These are phyloP conservation scores for Suillus ampliporus DNA, from an alignment of 768 basidiomycete genomes.

Conservation along the genomic window DNA sequence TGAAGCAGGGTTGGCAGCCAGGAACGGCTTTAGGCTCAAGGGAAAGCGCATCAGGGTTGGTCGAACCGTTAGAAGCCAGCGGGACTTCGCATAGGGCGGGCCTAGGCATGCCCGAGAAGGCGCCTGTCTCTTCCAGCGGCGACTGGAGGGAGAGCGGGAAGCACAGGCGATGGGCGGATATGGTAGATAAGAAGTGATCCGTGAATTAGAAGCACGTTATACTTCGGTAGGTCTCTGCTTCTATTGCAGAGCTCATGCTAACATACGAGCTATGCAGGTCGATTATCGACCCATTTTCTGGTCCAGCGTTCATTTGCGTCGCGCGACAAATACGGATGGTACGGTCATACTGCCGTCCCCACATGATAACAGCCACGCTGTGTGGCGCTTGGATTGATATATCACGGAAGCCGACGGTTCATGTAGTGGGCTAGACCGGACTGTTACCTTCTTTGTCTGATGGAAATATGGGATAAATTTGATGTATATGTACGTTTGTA, in stretches of 20 bases:
- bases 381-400: not conserved
- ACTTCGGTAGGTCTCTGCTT: not conserved
- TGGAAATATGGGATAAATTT: conserved; percentile 7
- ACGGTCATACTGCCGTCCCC: not conserved
- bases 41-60: conserved; percentile 38
- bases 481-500: not conserved
- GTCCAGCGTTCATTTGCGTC: no score
- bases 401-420: not conserved
- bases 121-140: conserved; percentile 19
- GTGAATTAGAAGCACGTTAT: not conserved
- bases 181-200: conserved; percentile 4
- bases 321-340: not conserved
- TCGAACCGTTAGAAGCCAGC: conserved; percentile 63
- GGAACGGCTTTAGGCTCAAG: conserved; percentile 49
- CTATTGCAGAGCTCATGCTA: not conserved
- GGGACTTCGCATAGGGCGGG: conserved; percentile 54
- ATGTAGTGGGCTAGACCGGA: not conserved
- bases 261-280: not conserved
- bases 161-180: conserved; percentile 44
- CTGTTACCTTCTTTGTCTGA: conserved; percentile 10
- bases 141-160: conserved; percentile 50
- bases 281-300: not conserved
- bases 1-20: conserved; percentile 81
- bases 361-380: conserved; percentile 1
- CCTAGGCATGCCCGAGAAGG: conserved; percentile 50